Conservation (phyloP, 169 alveolate genomes). For the Cryptosporidium bovis region DNA sequence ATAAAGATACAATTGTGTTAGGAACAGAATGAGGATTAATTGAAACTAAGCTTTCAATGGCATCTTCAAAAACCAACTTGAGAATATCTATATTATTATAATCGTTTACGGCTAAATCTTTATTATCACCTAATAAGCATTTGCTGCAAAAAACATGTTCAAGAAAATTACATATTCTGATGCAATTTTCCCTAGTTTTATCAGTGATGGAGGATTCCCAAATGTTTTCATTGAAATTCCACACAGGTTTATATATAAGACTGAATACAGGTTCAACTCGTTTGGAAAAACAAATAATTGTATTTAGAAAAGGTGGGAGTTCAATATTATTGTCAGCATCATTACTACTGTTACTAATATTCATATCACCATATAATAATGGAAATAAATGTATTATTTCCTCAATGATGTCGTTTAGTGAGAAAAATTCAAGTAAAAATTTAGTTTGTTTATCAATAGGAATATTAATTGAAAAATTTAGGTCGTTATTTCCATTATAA, state of each 20-base stretch:
- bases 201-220: slow-evolving; percentile 16
- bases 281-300: slow-evolving; percentile 33
- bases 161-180: background rate
- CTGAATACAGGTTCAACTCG: slow-evolving; percentile 4
- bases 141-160: slow-evolving; percentile 2
- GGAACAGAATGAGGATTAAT: slow-evolving; percentile 38
- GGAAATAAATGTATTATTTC: slow-evolving; percentile 44
- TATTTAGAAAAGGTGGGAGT: slow-evolving; percentile 29
- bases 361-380: too few species aligned
- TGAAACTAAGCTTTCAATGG: slow-evolving; percentile 3
- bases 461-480: background rate
- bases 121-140: background rate
- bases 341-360: background rate
- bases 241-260: slow-evolving; percentile 9
- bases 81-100: background rate
- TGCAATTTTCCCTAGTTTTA: background rate
- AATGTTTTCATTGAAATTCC: slow-evolving; percentile 17
- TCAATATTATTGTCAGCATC: background rate
- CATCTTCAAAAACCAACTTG: background rate
- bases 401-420: slow-evolving; percentile 54
- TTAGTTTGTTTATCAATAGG: slow-evolving; percentile 14
- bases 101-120: too few species aligned
- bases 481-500: too few species aligned
- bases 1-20: slow-evolving; percentile 11
- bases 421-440: slow-evolving; percentile 12